Evolutionary conservation across 1,139 yeast genomes (phyloP), one percentile per base, ranked within the genome.

Genomic region (Yamadazyma diospyri): DNA sequence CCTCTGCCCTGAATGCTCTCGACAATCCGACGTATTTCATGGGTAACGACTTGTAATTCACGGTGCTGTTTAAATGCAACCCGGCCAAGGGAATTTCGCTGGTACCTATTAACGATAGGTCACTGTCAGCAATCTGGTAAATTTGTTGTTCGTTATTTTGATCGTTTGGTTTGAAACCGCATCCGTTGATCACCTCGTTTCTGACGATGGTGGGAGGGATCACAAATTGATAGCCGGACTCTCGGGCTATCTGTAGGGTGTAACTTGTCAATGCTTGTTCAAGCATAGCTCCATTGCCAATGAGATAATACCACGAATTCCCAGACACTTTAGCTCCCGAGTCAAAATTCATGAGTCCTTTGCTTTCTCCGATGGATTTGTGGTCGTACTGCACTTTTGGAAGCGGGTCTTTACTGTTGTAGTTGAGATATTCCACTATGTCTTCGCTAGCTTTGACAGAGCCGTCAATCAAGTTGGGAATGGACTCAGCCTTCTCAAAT

Each of bases 11-110:
- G 52, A 80, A 94, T 40, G 95, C 78, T 45, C 97, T 69, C 30
- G 95, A 83, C 1, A 87, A 71, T 0, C 97, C 99, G 8, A 81
- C 95, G 30, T 76, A 71, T 47, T 74, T 77, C 11, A 63, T 45
- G 0, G 94, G 88, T 9, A 69, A 48, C 23, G 45, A 52, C 3
- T 41, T 36, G 4, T 45, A 32, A 12, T 49, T 49, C 23, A 62
- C 51, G 5, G 38, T 39, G 12, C 53, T 41, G 3, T 64, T 58
- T 1, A 67, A 57, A 42, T 55, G 66, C 41, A 82, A 61, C 0
- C 89, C 97, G 0, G 97, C 98, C 22, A 94, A 58, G 0, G 98
- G 87, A 26, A 94, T 89, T 52, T 94, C 99, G 0, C 98, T 96
- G 0, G 99, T 94, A 2, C 97, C 98, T 0, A 92, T 81, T 24